A percentile compares a stretch with the other conserved stretches of the same genome.
These are phyloP conservation scores for Haplographium delicatum DNA, from an alignment of 495 filamentous ascomycete species.

Conservation along the genomic window DNA sequence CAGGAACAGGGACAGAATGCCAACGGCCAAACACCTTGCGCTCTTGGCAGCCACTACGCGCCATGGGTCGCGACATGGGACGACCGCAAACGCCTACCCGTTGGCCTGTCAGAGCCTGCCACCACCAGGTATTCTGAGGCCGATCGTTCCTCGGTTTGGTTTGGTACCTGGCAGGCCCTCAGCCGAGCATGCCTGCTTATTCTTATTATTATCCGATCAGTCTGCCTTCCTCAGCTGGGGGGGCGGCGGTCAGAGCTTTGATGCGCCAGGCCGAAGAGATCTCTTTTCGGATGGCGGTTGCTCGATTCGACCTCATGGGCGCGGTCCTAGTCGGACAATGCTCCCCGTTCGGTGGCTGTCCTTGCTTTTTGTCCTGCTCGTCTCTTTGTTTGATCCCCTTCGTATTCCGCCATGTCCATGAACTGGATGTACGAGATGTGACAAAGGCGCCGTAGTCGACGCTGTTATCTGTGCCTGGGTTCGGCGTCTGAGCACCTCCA, in stretches of 20 bases:
- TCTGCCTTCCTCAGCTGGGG: background rate
- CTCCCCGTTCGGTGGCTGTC: too few relatives aligned
- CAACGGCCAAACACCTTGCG: too few relatives aligned
- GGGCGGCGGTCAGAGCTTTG: background rate
- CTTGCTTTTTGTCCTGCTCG: too few relatives aligned
- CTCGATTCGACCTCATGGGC: conserved; percentile 2
- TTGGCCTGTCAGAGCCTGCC: too few relatives aligned
- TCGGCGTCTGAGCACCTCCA: too few relatives aligned
- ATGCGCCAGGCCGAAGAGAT: background rate
- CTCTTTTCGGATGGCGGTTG: conserved; percentile 3
- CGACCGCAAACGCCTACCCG: background rate
- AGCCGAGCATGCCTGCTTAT: background rate
- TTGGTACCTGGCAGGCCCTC: background rate
- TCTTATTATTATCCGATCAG: background rate
- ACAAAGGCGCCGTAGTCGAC: too few relatives aligned
- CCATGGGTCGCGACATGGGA: background rate
- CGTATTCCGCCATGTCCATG: too few relatives aligned
- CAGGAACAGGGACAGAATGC: too few relatives aligned
- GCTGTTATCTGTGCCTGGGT: too few relatives aligned
- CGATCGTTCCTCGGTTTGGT: background rate
- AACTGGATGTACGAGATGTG: too few relatives aligned
- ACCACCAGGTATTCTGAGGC: background rate
- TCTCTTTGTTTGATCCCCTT: too few relatives aligned
- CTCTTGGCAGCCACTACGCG: background rate
- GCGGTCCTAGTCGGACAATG: background rate